Evolutionary conservation across 1,139 yeast genomes (phyloP).

Genomic region (Cylindricascospora bacillispora): DNA sequence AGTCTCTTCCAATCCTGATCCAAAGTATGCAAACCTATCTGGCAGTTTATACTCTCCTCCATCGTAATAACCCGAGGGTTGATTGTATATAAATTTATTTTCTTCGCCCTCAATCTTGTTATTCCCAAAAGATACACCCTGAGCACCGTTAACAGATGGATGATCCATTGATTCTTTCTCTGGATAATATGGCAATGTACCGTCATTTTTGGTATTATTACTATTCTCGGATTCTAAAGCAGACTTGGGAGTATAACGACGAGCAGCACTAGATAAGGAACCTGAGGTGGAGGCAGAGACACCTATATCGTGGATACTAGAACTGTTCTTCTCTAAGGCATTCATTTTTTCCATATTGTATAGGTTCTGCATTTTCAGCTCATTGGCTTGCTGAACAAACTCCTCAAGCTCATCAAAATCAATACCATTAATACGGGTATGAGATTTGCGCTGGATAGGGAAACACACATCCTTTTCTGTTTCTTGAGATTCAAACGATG

Average conservation of each 20-base stretch:
- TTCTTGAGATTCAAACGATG: conserved; percentile 62
- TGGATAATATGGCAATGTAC: conserved; percentile 1
- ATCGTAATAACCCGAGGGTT: conserved; percentile 4
- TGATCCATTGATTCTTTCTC: conserved; percentile 6
- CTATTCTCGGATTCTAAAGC: conserved; percentile 5
- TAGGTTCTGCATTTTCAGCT: conserved; percentile 10
- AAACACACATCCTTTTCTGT: conserved; percentile 97
- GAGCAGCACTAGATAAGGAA: conserved; percentile 36
- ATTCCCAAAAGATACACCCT: conserved; percentile 28
- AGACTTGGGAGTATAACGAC: conserved; percentile 41
- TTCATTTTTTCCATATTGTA: conserved; percentile 2
- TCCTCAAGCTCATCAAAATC: conserved; percentile 73
- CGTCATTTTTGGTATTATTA: conserved; percentile 1
- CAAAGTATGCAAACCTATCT: conserved; percentile 74
- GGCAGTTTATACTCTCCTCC: conserved; percentile 30
- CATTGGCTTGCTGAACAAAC: conserved; percentile 41
- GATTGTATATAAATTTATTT: conserved; percentile 1
- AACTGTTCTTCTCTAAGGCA: conserved; percentile 1
- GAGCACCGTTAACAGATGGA: conserved; percentile 2
- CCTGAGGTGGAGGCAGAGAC: conserved; percentile 24
- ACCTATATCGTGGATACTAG: conserved; percentile 3
- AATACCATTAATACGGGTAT: conserved; percentile 49
- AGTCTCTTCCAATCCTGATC: conserved; percentile 73
- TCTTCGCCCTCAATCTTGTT: conserved; percentile 29
- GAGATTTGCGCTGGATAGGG: conserved; percentile 71